A percentile compares a stretch with the other conserved stretches of the same genome.
Conservation (phyloP, 2,329 filamentous ascomycete genomes). For the Phialophora chinensis region DNA sequence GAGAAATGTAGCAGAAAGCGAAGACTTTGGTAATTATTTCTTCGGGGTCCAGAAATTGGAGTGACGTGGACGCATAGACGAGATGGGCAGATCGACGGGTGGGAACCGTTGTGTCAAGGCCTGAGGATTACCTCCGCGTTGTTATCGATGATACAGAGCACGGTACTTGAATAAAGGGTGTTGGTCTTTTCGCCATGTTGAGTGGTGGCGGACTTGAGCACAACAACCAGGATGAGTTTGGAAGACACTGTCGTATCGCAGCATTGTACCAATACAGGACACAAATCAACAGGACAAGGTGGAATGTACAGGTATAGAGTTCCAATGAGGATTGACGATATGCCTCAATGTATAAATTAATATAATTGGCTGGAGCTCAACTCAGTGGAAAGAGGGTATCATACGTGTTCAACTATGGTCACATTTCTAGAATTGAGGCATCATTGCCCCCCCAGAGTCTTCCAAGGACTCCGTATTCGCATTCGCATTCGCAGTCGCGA, state of each 20-base stretch:
- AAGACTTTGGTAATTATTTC: constrained; percentile 94
- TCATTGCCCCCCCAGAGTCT: background rate
- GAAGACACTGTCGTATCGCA: background rate
- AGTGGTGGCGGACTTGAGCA: background rate
- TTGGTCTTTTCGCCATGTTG: background rate
- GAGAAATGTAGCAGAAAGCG: constrained; percentile 80
- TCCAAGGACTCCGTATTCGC: background rate
- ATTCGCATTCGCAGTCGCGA: background rate
- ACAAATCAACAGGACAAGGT: background rate
- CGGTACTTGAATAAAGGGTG: background rate
- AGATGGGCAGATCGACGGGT: background rate
- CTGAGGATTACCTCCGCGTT: background rate
- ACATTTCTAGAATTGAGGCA: background rate
- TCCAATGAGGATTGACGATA: background rate
- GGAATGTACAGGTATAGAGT: background rate
- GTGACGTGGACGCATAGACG: background rate
- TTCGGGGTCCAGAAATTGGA: constrained; percentile 73
- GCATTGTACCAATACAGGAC: background rate
- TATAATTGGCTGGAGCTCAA: background rate
- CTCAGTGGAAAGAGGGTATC: background rate
- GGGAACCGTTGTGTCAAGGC: background rate
- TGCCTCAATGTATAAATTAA: background rate
- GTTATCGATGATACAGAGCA: background rate
- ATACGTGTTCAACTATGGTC: background rate
- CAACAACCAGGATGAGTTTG: background rate